Conservation (phyloP, 1,284 basidiomycete species). For the Rhodotorula sp. region DNA sequence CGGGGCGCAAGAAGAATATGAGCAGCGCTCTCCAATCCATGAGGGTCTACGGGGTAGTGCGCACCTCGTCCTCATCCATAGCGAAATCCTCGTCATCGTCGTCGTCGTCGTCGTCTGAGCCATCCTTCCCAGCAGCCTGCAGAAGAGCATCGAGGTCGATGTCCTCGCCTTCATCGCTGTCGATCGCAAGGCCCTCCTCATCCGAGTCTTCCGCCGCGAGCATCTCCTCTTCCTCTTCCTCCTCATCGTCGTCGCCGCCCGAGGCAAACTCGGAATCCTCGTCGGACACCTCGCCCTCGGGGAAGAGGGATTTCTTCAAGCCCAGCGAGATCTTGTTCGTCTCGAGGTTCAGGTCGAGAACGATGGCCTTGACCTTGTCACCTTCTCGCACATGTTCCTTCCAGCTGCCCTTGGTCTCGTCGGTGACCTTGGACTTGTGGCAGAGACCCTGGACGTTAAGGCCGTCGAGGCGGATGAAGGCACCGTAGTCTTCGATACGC, state of each 20-base stretch:
- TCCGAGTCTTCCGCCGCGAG: slow-evolving; percentile 46
- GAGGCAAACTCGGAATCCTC: slow-evolving; percentile 5
- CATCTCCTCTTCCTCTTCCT: slow-evolving; percentile 53
- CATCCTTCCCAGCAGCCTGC: slow-evolving; percentile 12
- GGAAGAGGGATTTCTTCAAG: slow-evolving; percentile 84
- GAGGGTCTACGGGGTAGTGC: slow-evolving; percentile 15
- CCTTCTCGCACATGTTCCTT: slow-evolving; percentile 75
- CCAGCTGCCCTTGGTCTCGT: slow-evolving; percentile 72
- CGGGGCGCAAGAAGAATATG: neutral
- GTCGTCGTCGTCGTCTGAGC: slow-evolving; percentile 46
- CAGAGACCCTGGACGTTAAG: slow-evolving; percentile 85
- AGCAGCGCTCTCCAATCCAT: neutral
- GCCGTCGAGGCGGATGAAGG: slow-evolving; percentile 84
- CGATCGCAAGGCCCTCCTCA: slow-evolving; percentile 44
- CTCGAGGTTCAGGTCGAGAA: slow-evolving; percentile 67
- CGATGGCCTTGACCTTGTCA: slow-evolving; percentile 76
- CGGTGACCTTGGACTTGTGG: slow-evolving; percentile 87
- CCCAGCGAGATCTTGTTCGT: slow-evolving; percentile 79
- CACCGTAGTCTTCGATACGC: slow-evolving; percentile 75
- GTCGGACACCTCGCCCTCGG: slow-evolving; percentile 39
- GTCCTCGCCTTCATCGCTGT: slow-evolving; percentile 46
- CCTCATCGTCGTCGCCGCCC: slow-evolving; percentile 27
- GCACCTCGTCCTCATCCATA: slow-evolving; percentile 38
- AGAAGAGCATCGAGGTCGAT: slow-evolving; percentile 19
- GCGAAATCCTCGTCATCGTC: slow-evolving; percentile 37